Percentiles rank a stretch among this genome's conserved stretches.
Evolutionary conservation across 2,329 filamentous ascomycete genomes (phyloP).

Genomic region (Phaeomoniella chlamydospora): DNA sequence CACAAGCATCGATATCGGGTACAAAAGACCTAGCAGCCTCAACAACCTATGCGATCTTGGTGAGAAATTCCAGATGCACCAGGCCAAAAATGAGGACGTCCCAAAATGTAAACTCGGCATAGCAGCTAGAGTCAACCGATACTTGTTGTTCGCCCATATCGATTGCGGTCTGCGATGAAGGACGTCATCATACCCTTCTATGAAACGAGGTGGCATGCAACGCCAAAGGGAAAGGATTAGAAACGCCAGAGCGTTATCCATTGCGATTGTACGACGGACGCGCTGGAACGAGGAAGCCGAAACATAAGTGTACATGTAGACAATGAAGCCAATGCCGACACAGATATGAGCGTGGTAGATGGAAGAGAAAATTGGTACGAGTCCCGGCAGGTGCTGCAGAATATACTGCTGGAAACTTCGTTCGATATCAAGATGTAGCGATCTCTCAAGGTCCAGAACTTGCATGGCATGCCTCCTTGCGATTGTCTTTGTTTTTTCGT

Average conservation of each 20-base stretch:
- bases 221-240: slow-evolving; percentile 31
- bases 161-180: slow-evolving; percentile 19
- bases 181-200: slow-evolving; percentile 34
- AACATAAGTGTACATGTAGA: slow-evolving; percentile 32
- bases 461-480: slow-evolving; percentile 25
- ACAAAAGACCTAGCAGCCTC: not conserved
- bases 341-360: slow-evolving; percentile 34
- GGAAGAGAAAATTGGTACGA: slow-evolving; percentile 24
- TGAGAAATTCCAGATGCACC: slow-evolving; percentile 5
- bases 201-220: slow-evolving; percentile 33
- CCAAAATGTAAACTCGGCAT: slow-evolving; percentile 37
- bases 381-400: slow-evolving; percentile 18
- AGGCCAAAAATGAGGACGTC: slow-evolving; percentile 15
- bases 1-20: not conserved
- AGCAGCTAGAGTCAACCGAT: slow-evolving; percentile 32
- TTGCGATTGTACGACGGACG: slow-evolving; percentile 32
- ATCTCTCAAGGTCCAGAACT: slow-evolving; percentile 23
- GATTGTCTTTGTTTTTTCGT: slow-evolving; percentile 21
- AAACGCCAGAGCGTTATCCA: slow-evolving; percentile 34
- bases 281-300: slow-evolving; percentile 23
- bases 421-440: slow-evolving; percentile 25
- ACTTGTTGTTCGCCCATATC: slow-evolving; percentile 30
- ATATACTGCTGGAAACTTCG: slow-evolving; percentile 24
- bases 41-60: slow-evolving; percentile 1
- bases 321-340: slow-evolving; percentile 30